Conservation (phyloP, 768 basidiomycete species). For the Lactarius psammicola region DNA sequence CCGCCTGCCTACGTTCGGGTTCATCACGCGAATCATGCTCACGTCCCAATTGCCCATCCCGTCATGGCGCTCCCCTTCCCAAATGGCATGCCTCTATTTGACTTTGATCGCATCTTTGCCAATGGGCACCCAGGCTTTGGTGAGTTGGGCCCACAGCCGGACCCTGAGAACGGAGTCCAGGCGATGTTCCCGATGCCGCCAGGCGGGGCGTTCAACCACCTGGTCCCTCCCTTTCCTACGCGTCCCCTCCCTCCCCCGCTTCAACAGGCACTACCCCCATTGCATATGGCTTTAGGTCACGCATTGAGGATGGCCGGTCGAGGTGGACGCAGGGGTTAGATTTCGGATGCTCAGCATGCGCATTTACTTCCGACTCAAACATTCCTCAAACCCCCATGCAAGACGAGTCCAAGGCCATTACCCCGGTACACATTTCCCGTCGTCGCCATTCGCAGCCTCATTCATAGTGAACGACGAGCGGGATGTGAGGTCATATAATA, state of each 20-base stretch:
- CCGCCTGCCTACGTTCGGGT: slow-evolving; percentile 18
- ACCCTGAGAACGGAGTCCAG: neutral
- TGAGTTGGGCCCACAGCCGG: neutral
- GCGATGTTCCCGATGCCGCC: slow-evolving; percentile 5
- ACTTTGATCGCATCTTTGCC: slow-evolving; percentile 14
- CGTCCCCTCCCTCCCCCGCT: slow-evolving; percentile 2
- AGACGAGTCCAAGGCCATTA: neutral
- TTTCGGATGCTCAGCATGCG: neutral
- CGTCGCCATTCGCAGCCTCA: neutral
- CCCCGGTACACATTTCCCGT: neutral
- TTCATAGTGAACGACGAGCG: neutral
- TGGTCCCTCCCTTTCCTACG: neutral
- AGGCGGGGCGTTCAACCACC: neutral
- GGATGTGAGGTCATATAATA: neutral
- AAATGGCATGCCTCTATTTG: neutral
- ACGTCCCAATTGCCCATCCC: slow-evolving; percentile 23
- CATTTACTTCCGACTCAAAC: neutral
- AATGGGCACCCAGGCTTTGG: neutral
- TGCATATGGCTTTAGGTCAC: neutral
- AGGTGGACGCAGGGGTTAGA: slow-evolving; percentile 5
- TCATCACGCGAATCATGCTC: slow-evolving; percentile 21
- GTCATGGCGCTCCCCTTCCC: slow-evolving; percentile 15
- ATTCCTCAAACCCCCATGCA: neutral
- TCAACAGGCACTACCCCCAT: slow-evolving; percentile 1
- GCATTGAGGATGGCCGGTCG: slow-evolving; percentile 10